Conservation (phyloP, 176 grass and related monocot genomes). For the Oryza meyeriana region DNA sequence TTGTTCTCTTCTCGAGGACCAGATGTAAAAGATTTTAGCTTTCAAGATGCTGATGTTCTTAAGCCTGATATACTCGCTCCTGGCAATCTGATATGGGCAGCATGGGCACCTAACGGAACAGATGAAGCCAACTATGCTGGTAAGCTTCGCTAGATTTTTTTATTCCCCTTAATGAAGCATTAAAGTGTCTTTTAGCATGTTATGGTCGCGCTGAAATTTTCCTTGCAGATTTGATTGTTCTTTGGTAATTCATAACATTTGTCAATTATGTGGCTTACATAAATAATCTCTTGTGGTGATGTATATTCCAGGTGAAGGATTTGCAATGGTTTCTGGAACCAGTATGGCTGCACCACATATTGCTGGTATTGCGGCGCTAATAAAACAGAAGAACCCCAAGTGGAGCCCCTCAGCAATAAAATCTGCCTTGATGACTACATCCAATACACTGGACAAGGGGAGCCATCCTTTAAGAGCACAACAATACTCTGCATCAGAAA, state of each 20-base stretch:
- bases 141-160: slow-evolving; percentile 25
- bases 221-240: background rate
- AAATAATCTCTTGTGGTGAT: background rate
- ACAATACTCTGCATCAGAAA: slow-evolving; percentile 70
- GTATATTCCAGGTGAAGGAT: slow-evolving; percentile 66
- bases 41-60: slow-evolving; percentile 96
- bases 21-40: slow-evolving; percentile 99
- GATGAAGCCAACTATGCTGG: slow-evolving; percentile 89
- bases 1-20: slow-evolving; percentile 96
- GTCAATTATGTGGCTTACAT: background rate
- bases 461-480: slow-evolving; percentile 81
- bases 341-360: slow-evolving; percentile 99
- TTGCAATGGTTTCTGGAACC: slow-evolving; percentile 98
- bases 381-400: slow-evolving; percentile 93
- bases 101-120: slow-evolving; percentile 93
- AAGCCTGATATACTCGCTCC: slow-evolving; percentile 95
- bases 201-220: background rate
- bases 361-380: slow-evolving; percentile 86
- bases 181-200: background rate
- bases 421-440: slow-evolving; percentile 94
- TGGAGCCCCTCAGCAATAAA: slow-evolving; percentile 98
- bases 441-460: slow-evolving; percentile 73
- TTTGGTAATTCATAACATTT: background rate
- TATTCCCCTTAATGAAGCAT: background rate
- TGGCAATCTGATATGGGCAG: slow-evolving; percentile 95